phyloP scores from a whole-genome alignment of 805 yeast species.

The Ogataea pignaliae region DNA sequence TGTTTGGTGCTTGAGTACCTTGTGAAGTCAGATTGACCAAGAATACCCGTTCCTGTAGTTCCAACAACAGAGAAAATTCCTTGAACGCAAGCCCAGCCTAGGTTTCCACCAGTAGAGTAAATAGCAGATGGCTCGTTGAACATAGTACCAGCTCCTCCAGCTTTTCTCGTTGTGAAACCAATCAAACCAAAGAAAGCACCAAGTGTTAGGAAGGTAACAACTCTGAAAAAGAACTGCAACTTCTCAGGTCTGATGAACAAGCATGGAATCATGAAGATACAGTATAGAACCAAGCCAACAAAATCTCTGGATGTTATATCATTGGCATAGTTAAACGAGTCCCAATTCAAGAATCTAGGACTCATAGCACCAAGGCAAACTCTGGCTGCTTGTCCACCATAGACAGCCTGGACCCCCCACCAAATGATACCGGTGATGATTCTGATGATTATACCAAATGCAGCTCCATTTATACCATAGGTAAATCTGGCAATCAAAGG shows the following conservation, averaged over 20 bases:
- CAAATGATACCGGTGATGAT: slow-evolving; percentile 42
- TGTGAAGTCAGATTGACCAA: slow-evolving; percentile 40
- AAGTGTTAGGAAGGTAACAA: slow-evolving; percentile 22
- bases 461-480: slow-evolving; percentile 44
- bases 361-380: slow-evolving; percentile 36
- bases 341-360: slow-evolving; percentile 34
- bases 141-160: slow-evolving; percentile 29
- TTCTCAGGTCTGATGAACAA: slow-evolving; percentile 26
- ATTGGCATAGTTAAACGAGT: slow-evolving; percentile 33
- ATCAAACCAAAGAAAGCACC: slow-evolving; percentile 21
- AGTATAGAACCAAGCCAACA: slow-evolving; percentile 41
- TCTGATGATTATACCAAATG: slow-evolving; percentile 38
- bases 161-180: slow-evolving; percentile 23
- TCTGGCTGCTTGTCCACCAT: slow-evolving; percentile 43
- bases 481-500: slow-evolving; percentile 39
- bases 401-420: slow-evolving; percentile 40
- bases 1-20: slow-evolving; percentile 28
- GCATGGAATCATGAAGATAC: slow-evolving; percentile 30
- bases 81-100: slow-evolving; percentile 39
- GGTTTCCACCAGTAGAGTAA: slow-evolving; percentile 21
- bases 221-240: slow-evolving; percentile 20
- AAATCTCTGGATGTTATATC: slow-evolving; percentile 39
- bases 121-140: slow-evolving; percentile 12
- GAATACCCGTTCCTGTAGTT: slow-evolving; percentile 33
- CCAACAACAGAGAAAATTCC: slow-evolving; percentile 39